phyloP scores from a whole-genome alignment of 106 monocot genomes.

The Phalaenopsis equestris region DNA sequence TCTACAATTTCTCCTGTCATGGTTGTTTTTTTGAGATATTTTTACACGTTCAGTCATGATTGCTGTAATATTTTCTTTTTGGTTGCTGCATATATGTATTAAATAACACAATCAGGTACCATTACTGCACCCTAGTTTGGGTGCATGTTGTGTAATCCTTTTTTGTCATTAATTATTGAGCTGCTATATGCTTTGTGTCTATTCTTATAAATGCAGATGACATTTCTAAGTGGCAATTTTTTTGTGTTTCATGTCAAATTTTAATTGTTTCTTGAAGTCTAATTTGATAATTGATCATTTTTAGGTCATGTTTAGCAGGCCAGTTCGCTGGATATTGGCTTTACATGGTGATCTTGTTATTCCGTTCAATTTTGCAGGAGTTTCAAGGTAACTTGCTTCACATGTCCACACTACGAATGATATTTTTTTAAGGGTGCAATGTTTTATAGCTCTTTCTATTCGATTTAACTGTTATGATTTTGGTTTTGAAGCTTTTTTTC shows the following conservation, averaged over 20 bases:
- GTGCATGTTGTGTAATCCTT: neutral
- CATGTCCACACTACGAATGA: neutral
- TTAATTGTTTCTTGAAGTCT: neutral
- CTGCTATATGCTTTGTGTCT: neutral
- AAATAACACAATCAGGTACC: neutral
- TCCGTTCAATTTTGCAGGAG: conserved; percentile 79
- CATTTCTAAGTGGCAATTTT: neutral
- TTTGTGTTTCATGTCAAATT: neutral
- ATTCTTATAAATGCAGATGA: neutral
- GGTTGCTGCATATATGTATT: neutral
- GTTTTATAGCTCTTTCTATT: too few relatives aligned
- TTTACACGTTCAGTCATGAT: too few relatives aligned
- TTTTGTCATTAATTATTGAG: neutral
- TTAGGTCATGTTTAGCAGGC: conserved; percentile 80
- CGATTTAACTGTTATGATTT: neutral
- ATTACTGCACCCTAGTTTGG: neutral
- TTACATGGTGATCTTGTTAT: conserved; percentile 67
- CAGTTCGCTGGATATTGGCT: conserved; percentile 91
- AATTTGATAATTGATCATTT: conserved; percentile 6
- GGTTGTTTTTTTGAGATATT: neutral
- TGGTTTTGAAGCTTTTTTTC: neutral
- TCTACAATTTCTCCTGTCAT: neutral
- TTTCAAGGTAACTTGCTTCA: conserved; percentile 48
- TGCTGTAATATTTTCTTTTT: too few relatives aligned
- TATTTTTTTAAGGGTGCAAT: neutral